These are phyloP conservation scores for Suaeda aralocaspica DNA, from an alignment of 148 eudicot genomes.

Conservation along the genomic window DNA sequence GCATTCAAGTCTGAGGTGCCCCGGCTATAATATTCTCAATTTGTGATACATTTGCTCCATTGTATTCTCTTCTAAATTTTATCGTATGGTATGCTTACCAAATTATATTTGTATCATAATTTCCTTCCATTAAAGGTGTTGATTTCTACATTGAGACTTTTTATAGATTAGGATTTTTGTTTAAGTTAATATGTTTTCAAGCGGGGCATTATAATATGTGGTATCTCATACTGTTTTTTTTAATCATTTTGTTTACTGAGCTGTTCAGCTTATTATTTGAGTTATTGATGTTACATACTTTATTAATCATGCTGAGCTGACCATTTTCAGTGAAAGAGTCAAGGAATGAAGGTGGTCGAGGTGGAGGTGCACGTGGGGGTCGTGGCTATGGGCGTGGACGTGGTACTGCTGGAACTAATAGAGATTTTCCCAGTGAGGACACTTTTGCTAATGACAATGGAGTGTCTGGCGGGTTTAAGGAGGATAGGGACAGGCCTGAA, in stretches of 20 bases:
- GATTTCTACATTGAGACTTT: too few relatives aligned
- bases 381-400: constrained; percentile 53
- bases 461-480: constrained; percentile 34
- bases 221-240: neutral
- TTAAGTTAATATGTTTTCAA: too few relatives aligned
- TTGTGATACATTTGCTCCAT: too few relatives aligned
- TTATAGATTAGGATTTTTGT: too few relatives aligned
- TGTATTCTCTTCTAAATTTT: too few relatives aligned
- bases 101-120: too few relatives aligned
- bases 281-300: neutral
- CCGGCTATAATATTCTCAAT: too few relatives aligned
- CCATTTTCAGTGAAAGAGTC: constrained; percentile 48
- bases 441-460: constrained; percentile 41
- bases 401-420: constrained; percentile 46
- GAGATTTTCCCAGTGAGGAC: constrained; percentile 40
- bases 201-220: neutral
- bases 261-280: neutral
- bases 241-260: neutral
- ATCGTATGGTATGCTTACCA: too few relatives aligned
- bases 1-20: too few relatives aligned
- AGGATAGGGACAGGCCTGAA: constrained; percentile 53
- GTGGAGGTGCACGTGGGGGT: constrained; percentile 52
- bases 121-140: too few relatives aligned
- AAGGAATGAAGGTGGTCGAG: constrained; percentile 48
- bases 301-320: neutral